A percentile compares a stretch with the other conserved stretches of the same genome.
phyloP scores from a whole-genome alignment of 2,329 filamentous ascomycete genomes.

The Tolypocladium inflatum region DNA sequence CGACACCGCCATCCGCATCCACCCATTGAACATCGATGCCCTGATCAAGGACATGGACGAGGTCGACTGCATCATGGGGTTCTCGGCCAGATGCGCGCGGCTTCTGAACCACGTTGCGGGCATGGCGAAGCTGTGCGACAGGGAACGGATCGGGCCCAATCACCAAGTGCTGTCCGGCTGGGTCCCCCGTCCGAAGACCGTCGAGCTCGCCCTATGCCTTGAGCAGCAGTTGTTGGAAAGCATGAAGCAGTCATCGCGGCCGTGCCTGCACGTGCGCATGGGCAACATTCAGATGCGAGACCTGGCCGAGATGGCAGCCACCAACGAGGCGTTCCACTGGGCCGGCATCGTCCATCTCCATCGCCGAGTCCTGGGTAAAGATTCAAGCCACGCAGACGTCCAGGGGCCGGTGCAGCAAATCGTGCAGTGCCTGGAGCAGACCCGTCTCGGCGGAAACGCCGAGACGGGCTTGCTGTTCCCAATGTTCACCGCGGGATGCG shows the following conservation, averaged over 20 bases:
- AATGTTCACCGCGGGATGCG: conserved; percentile 75
- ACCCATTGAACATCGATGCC: background rate
- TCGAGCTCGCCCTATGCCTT: conserved; percentile 46
- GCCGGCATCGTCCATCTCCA: conserved; percentile 68
- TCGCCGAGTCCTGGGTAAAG: conserved; percentile 59
- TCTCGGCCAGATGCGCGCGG: conserved; percentile 58
- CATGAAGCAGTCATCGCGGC: conserved; percentile 29
- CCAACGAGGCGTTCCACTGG: conserved; percentile 73
- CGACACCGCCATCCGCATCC: background rate
- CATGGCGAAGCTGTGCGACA: conserved; percentile 59
- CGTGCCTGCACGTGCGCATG: conserved; percentile 36
- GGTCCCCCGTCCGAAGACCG: conserved; percentile 37
- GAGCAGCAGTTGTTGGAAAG: conserved; percentile 52
- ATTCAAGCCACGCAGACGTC: conserved; percentile 47
- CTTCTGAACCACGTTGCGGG: conserved; percentile 68
- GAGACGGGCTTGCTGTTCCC: conserved; percentile 72
- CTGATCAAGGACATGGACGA: conserved; percentile 34
- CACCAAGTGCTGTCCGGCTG: conserved; percentile 34
- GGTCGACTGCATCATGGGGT: conserved; percentile 68
- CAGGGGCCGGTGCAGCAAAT: conserved; percentile 55
- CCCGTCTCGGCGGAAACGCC: conserved; percentile 57
- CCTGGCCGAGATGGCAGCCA: conserved; percentile 55
- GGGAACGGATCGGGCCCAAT: conserved; percentile 48
- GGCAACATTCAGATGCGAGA: conserved; percentile 44
- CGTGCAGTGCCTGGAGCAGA: conserved; percentile 48